Evolutionary conservation across 2,329 filamentous ascomycete genomes (phyloP).

Genomic region (Scorias spongiosa): DNA sequence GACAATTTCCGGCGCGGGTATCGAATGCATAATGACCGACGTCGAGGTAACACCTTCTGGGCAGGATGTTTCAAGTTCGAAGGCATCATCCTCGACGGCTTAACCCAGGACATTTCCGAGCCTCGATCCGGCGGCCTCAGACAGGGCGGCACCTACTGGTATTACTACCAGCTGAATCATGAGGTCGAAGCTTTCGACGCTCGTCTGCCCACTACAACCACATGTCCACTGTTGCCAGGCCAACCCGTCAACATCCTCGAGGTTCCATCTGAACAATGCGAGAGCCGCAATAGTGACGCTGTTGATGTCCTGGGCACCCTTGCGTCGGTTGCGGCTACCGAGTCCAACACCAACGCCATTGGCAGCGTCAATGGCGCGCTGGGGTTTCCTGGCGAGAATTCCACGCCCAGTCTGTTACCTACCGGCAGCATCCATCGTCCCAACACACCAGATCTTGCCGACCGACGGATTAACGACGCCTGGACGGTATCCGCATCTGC

Average conservation of each 20-base stretch:
- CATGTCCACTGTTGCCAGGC: slow-evolving; percentile 75
- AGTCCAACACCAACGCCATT: slow-evolving; percentile 4
- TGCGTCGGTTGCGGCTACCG: not conserved
- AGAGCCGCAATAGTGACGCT: slow-evolving; percentile 16
- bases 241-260: slow-evolving; percentile 75
- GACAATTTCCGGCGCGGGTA: slow-evolving; percentile 78
- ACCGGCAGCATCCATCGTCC: not conserved
- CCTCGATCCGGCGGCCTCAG: slow-evolving; percentile 66
- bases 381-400: slow-evolving; percentile 3
- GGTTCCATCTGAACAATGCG: slow-evolving; percentile 50
- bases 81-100: slow-evolving; percentile 70
- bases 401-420: slow-evolving; percentile 6
- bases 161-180: slow-evolving; percentile 83
- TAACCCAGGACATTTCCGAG: slow-evolving; percentile 33
- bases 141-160: slow-evolving; percentile 91
- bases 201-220: slow-evolving; percentile 55
- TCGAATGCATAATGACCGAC: slow-evolving; percentile 63
- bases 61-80: slow-evolving; percentile 75
- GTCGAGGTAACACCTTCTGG: slow-evolving; percentile 64
- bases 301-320: slow-evolving; percentile 13
- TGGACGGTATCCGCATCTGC: no score
- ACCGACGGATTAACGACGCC: not conserved
- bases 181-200: slow-evolving; percentile 63
- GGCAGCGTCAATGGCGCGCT: slow-evolving; percentile 7
- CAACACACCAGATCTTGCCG: not conserved